Conservation (phyloP, 83 land plant species). For the Picea mariana region DNA sequence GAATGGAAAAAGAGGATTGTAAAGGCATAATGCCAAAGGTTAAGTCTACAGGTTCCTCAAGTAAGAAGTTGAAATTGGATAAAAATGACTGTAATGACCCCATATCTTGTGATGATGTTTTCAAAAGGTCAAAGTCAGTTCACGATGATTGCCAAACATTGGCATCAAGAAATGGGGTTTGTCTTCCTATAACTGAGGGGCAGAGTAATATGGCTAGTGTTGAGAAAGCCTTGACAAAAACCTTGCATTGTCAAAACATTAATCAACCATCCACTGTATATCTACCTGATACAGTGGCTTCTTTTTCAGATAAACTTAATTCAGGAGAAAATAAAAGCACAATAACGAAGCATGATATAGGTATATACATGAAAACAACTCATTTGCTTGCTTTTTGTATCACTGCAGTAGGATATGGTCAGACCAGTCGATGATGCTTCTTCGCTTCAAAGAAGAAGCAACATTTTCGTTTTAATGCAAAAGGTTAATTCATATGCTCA, state of each 20-base stretch:
- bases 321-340: not conserved
- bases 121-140: not conserved
- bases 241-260: not conserved
- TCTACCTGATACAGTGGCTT: constrained; percentile 2
- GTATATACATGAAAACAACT: not conserved
- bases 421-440: not conserved
- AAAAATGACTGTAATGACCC: not conserved
- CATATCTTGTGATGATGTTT: not conserved
- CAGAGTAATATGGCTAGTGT: not conserved
- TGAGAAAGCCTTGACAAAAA: not conserved
- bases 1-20: not conserved
- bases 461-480: not conserved
- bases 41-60: not conserved
- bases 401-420: not conserved
- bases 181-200: not conserved
- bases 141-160: not conserved
- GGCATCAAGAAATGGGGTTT: not conserved
- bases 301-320: not conserved
- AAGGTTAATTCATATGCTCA: not conserved
- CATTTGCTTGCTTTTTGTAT: not conserved
- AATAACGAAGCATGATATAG: not conserved
- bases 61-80: not conserved
- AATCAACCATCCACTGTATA: not conserved
- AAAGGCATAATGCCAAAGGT: not conserved
- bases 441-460: not conserved